Conservation (phyloP, 352 stramenopile species). For the Paralagenidium karlingii region DNA sequence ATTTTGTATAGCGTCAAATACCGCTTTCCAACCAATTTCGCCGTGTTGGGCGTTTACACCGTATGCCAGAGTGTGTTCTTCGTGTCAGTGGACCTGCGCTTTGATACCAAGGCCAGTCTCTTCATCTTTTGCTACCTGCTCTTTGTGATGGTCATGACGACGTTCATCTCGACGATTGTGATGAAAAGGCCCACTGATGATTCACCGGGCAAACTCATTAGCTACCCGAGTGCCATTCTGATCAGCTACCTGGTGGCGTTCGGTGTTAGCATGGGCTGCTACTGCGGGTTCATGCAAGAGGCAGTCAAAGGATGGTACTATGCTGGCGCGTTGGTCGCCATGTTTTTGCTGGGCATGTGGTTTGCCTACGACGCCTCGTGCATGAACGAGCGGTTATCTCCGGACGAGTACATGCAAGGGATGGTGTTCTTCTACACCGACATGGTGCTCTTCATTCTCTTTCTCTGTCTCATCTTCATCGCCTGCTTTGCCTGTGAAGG, state of each 20-base stretch:
- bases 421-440: conserved; percentile 81
- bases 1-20: conserved; percentile 71
- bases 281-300: conserved; percentile 41
- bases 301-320: conserved; percentile 39
- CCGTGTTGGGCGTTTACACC: conserved; percentile 41
- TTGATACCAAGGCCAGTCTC: conserved; percentile 41
- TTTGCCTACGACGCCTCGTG: conserved; percentile 66
- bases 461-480: conserved; percentile 68
- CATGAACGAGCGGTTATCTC: conserved; percentile 63
- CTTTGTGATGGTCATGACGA: conserved; percentile 46
- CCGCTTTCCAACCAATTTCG: conserved; percentile 54
- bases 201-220: conserved; percentile 24
- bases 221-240: conserved; percentile 36
- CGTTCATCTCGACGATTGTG: conserved; percentile 30
- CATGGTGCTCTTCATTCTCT: conserved; percentile 68
- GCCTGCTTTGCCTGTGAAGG: conserved; percentile 65
- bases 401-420: conserved; percentile 74
- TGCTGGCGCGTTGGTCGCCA: conserved; percentile 27
- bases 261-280: conserved; percentile 40
- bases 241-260: conserved; percentile 40
- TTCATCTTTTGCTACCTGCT: conserved; percentile 57
- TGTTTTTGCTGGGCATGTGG: conserved; percentile 67
- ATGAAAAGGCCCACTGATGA: conserved; percentile 19
- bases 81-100: conserved; percentile 30
- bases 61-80: conserved; percentile 53